These are phyloP conservation scores for Penicillium nucicola DNA, from an alignment of 495 filamentous ascomycete genomes.

Conservation along the genomic window DNA sequence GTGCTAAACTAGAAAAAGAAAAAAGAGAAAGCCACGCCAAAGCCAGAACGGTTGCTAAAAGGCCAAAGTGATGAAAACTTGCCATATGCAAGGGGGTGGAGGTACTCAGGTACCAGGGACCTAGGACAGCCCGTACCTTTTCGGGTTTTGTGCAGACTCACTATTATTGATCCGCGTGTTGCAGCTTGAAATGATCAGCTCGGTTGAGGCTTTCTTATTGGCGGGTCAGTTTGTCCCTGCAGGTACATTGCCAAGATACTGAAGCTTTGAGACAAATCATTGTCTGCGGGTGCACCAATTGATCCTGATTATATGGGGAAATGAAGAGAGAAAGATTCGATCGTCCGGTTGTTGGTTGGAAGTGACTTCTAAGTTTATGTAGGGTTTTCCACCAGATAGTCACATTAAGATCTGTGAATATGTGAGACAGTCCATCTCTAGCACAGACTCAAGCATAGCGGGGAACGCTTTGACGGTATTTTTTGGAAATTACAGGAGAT, in stretches of 20 bases:
- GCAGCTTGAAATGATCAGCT: background rate
- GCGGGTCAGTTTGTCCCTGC: constrained; percentile 4
- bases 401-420: too few species aligned
- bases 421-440: too few species aligned
- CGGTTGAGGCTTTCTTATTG: background rate
- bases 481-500: too few species aligned
- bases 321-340: too few species aligned
- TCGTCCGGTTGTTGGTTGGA: too few species aligned
- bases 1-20: constrained; percentile 5
- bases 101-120: constrained; percentile 1
- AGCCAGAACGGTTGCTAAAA: too few species aligned
- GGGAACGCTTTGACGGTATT: too few species aligned
- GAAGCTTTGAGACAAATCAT: constrained; percentile 4
- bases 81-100: constrained; percentile 20
- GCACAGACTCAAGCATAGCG: too few species aligned
- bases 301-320: background rate
- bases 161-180: constrained; percentile 4
- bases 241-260: background rate
- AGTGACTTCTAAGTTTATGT: too few species aligned
- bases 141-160: background rate
- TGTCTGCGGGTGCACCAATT: background rate
- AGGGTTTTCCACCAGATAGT: too few species aligned
- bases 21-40: background rate
- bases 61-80: too few species aligned
- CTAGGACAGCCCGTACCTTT: background rate